Conservation (phyloP, 495 filamentous ascomycete genomes). For the Immersiella caudata region DNA sequence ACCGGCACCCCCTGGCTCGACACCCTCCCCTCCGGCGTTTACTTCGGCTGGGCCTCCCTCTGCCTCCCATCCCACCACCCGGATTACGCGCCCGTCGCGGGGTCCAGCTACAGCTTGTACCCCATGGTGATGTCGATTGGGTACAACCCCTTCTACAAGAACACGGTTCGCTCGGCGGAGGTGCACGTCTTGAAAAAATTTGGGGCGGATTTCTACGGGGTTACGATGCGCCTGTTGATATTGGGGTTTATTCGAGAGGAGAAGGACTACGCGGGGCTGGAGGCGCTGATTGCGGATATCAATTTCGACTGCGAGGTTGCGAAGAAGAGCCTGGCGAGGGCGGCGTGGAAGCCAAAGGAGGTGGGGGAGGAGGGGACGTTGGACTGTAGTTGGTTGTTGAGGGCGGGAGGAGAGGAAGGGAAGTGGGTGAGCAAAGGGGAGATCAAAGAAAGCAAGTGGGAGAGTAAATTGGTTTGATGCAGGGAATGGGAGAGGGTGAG, state of each 20-base stretch:
- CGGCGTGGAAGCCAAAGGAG: slow-evolving; percentile 61
- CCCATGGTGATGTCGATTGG: slow-evolving; percentile 94
- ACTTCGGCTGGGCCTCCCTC: slow-evolving; percentile 85
- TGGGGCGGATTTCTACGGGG: slow-evolving; percentile 79
- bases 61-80: slow-evolving; percentile 51
- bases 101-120: slow-evolving; percentile 50
- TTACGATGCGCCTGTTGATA: slow-evolving; percentile 73
- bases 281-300: slow-evolving; percentile 87
- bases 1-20: slow-evolving; percentile 68
- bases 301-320: slow-evolving; percentile 84
- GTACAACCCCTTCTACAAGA: slow-evolving; percentile 96
- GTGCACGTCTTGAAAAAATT: slow-evolving; percentile 85
- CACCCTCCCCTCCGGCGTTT: slow-evolving; percentile 75
- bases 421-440: slow-evolving; percentile 4
- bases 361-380: slow-evolving; percentile 38
- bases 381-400: slow-evolving; percentile 47
- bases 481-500: not conserved
- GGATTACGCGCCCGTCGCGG: slow-evolving; percentile 25
- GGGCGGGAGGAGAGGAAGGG: slow-evolving; percentile 19
- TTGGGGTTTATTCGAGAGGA: slow-evolving; percentile 88
- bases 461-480: not conserved
- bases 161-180: slow-evolving; percentile 79
- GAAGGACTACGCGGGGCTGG: slow-evolving; percentile 80
- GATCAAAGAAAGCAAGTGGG: not conserved
- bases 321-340: slow-evolving; percentile 67